These are phyloP conservation scores for Halenospora varia DNA, from an alignment of 495 filamentous ascomycete genomes.

Conservation along the genomic window DNA sequence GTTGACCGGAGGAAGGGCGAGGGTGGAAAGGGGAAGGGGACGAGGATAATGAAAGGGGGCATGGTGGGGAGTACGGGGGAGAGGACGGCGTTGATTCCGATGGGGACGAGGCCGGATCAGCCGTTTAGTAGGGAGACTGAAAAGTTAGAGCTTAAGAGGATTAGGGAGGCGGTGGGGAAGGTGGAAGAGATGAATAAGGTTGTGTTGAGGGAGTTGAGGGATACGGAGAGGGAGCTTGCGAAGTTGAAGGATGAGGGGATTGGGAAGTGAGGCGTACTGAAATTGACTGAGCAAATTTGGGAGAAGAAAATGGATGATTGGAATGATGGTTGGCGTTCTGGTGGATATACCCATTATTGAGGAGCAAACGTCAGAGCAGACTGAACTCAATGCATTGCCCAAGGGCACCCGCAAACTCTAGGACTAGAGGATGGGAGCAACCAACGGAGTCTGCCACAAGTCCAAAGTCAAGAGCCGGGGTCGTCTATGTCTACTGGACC, in stretches of 20 bases:
- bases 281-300: no score
- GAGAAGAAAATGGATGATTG: no score
- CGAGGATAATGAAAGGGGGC: conserved; percentile 35
- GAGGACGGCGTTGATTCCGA: conserved; percentile 68
- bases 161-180: conserved; percentile 66
- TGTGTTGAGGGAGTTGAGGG: conserved; percentile 59
- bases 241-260: conserved; percentile 39
- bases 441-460: no score
- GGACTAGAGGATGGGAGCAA: no score
- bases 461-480: no score
- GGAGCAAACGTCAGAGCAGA: no score
- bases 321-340: neutral
- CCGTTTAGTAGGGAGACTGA: conserved; percentile 76
- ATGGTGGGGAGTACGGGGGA: conserved; percentile 47
- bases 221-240: conserved; percentile 49
- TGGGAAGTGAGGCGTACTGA: no score
- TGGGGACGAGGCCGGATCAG: conserved; percentile 54
- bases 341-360: neutral
- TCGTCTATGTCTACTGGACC: no score
- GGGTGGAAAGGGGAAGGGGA: conserved; percentile 43
- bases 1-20: conserved; percentile 29
- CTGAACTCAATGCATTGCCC: no score
- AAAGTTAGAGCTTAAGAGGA: conserved; percentile 64
- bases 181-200: conserved; percentile 60
- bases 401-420: no score